These are phyloP conservation scores for Vanderwaltozyma tropicalis DNA, from an alignment of 805 yeast species.

Conservation along the genomic window DNA sequence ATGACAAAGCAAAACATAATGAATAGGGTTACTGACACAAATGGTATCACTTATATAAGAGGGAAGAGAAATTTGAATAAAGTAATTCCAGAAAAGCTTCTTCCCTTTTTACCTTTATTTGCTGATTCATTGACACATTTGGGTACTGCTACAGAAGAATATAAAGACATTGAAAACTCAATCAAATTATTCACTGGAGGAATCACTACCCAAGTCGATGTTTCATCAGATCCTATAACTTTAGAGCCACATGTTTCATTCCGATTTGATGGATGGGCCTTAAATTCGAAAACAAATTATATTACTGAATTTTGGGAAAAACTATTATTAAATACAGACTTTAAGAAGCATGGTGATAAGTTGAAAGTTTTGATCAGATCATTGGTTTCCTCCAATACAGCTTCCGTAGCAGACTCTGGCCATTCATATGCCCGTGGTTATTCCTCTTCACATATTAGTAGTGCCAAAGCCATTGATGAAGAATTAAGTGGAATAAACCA, in stretches of 20 bases:
- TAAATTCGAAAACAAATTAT: constrained; percentile 50
- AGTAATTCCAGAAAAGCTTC: constrained; percentile 47
- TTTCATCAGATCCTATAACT: constrained; percentile 47
- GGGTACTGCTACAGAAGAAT: constrained; percentile 65
- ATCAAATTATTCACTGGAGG: constrained; percentile 84
- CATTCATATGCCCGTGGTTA: constrained; percentile 69
- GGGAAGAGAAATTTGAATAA: constrained; percentile 50
- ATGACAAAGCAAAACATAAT: constrained; percentile 28
- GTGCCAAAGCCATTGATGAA: constrained; percentile 52
- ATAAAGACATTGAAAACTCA: constrained; percentile 75
- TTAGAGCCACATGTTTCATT: constrained; percentile 42
- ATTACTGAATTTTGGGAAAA: constrained; percentile 61
- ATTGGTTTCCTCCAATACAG: constrained; percentile 64
- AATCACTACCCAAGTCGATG: constrained; percentile 48
- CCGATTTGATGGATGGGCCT: constrained; percentile 54
- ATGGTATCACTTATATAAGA: constrained; percentile 70
- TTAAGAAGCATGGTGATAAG: constrained; percentile 51
- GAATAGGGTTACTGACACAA: constrained; percentile 55
- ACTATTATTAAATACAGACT: constrained; percentile 58
- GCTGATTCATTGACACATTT: constrained; percentile 70
- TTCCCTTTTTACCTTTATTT: constrained; percentile 67
- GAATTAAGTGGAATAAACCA: constrained; percentile 66
- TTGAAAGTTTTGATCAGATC: constrained; percentile 63
- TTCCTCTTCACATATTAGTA: constrained; percentile 55
- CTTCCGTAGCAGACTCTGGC: constrained; percentile 77